phyloP scores from a whole-genome alignment of 2,329 filamentous ascomycete genomes.

The Camillea tinctor region DNA sequence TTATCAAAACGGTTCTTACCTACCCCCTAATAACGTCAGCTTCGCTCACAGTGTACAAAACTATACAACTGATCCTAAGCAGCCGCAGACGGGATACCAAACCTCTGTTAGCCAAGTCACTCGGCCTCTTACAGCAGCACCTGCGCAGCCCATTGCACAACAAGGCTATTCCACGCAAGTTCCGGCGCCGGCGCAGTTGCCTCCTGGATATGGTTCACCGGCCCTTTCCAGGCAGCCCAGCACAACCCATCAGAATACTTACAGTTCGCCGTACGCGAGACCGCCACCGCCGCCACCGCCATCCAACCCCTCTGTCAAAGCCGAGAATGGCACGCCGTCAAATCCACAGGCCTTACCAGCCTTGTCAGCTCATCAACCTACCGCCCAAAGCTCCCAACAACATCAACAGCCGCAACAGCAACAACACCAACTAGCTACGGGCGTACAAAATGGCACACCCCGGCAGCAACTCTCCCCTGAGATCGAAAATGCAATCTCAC shows the following conservation, averaged over 20 bases:
- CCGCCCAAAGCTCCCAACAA: neutral
- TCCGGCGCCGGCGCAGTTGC: constrained; percentile 31
- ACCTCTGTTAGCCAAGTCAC: constrained; percentile 17
- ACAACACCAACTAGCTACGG: constrained; percentile 12
- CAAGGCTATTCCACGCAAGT: constrained; percentile 25
- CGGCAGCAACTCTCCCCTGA: constrained; percentile 25
- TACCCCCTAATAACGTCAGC: constrained; percentile 21
- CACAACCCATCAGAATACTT: constrained; percentile 30
- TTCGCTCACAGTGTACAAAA: constrained; percentile 24
- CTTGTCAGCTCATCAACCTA: constrained; percentile 17
- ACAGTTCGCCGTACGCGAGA: constrained; percentile 33
- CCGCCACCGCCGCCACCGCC: constrained; percentile 27
- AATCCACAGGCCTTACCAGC: constrained; percentile 20
- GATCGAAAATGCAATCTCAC: constrained; percentile 29
- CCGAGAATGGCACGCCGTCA: constrained; percentile 15
- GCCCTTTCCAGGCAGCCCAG: constrained; percentile 24
- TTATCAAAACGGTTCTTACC: constrained; percentile 31
- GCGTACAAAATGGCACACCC: constrained; percentile 2
- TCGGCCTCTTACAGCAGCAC: constrained; percentile 19
- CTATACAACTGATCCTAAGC: constrained; percentile 23
- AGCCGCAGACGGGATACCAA: constrained; percentile 22
- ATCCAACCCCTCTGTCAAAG: constrained; percentile 23
- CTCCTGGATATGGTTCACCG: constrained; percentile 24
- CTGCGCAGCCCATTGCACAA: constrained; percentile 24
- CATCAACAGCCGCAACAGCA: constrained; percentile 10